Percentiles rank a stretch among this genome's conserved stretches.
phyloP scores from a whole-genome alignment of 257 asterid species.

The Solanum arcanum region DNA sequence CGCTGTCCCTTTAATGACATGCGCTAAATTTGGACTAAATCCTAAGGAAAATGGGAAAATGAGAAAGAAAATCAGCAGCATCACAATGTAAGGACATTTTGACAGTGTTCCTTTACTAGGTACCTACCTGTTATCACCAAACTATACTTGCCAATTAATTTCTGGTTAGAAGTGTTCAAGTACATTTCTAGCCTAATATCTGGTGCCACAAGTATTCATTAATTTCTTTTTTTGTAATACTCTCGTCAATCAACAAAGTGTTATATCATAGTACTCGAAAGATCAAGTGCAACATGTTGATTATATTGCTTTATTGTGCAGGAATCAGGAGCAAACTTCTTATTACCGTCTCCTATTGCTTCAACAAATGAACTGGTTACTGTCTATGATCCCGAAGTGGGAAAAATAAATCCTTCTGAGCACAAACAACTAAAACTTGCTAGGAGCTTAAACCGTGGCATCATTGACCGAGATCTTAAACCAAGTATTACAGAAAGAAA shows the following conservation, averaged over 20 bases:
- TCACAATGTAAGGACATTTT: not conserved
- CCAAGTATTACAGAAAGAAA: slow-evolving; percentile 85
- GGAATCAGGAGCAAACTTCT: slow-evolving; percentile 97
- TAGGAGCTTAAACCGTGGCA: slow-evolving; percentile 95
- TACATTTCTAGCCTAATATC: not conserved
- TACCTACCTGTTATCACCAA: not conserved
- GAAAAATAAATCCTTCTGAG: slow-evolving; percentile 94
- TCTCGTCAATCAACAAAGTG: not conserved
- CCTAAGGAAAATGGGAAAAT: not conserved
- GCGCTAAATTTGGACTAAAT: not conserved
- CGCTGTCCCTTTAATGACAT: not conserved
- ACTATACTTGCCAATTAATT: not conserved
- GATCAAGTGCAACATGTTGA: not conserved
- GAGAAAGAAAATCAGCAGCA: not conserved
- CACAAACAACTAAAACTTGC: slow-evolving; percentile 97
- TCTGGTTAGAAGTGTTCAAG: not conserved
- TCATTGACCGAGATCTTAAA: slow-evolving; percentile 92
- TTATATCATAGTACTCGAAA: not conserved
- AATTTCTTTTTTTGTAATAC: not conserved
- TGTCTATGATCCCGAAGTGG: slow-evolving; percentile 95
- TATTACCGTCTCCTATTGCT: slow-evolving; percentile 85
- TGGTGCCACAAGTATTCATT: not conserved
- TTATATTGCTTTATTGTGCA: slow-evolving; percentile 15
- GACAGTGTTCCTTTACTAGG: not conserved
- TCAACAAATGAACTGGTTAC: slow-evolving; percentile 90